Base-by-base conservation (phyloP, 208 protist species). In the Porcisia hertigi region DNA sequence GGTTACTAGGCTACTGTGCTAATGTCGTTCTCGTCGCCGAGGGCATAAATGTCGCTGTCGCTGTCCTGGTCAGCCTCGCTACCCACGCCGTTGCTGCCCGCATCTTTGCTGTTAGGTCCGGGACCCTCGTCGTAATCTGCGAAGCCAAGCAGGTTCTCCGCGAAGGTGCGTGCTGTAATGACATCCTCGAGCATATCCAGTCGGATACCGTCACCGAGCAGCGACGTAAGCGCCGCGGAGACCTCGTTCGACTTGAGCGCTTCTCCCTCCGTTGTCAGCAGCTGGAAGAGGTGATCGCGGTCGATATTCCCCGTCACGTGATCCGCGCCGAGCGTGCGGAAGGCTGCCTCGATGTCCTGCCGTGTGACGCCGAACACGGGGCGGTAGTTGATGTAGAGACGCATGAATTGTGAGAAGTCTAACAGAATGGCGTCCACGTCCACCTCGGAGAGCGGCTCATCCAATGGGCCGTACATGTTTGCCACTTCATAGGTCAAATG, bases 361-460 rank as follows among this genome's bases (percentile, higher is more conserved):
- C 86, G 82, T 36, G 91, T 91, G 73, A 98, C 94, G 49, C 94
- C 95, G 52, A 96, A 94, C 3, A 98, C 91, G 16, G 97, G 97
- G 49, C 97, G 77, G 82, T 99, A 97, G 83, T 99, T 99, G 34
- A 99, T 92, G 84, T 98, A 99, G 58, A 99, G 72, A 25, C 87
- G 89, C 79, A 98, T 87, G 86, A 98, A 98, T 79, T 95, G 91
- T 36, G 92, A 84, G 80, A 98, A 98, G 85, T 92, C 88, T 16
- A 98, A 87, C 58, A 92, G 77, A 64, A 97, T 95, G 25, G 80
- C 86, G 18, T 94, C 92, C 74, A 91, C 90, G 83, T 94, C 83
- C 34, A 89, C 70, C 72, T 90, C 87, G n/a, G 84, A 88, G n/a
- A 96, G 74, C 7, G 83, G 58, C 67, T 91, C 83, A 36, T 87